Evolutionary conservation across 441 rosid genomes (phyloP), one percentile per base, ranked within the genome.

Genomic region (Erodium texanum): DNA sequence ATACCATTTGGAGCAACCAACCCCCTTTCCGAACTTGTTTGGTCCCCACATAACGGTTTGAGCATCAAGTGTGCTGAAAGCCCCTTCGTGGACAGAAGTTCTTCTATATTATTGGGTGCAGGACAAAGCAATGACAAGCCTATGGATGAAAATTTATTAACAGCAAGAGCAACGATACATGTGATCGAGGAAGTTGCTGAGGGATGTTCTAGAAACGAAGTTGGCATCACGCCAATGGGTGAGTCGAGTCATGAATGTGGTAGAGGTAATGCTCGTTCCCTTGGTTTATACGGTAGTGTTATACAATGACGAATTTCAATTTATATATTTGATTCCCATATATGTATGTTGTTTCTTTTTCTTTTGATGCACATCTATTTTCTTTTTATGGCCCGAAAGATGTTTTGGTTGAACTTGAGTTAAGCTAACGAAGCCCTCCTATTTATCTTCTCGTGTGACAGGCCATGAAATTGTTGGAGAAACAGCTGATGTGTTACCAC

Each of bases 1-100:
- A 70, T 74, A 79, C 74, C 79, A 75, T 78, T 78, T 71, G 89
- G 73, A 69, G 79, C 86, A 18, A 67, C 87, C n/a, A 83, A 83
- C 74, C 83, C 85, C 70, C 68, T 91, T 64, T 81, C 90, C 67
- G 97, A 93, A 82, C 82, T 93, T 66, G 99, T 93, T 67, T 91
- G 96, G 97, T 93, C 95, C 76, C 92, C 98, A n/a, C 84, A 75
- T 66, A 85, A 75, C 78, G 97, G 98, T 66, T 85, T 79, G 65
- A 76, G 85, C 78, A 77, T 93, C 71, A 87, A 81, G 80, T 85
- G 86, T 77, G 87, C 96, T 20, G 89, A 89, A 73, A 77, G 87
- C 50, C 78, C 87, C 80, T 79, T 84, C 81, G 52, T 54, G 16
- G 73, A 85, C 19, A 50, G 73, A 67, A 85, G 78, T 18, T 68